Evolutionary conservation across 345 rosid species (phyloP), one percentile per base, ranked within the genome.

Genomic region (Fremontodendron californicum): DNA sequence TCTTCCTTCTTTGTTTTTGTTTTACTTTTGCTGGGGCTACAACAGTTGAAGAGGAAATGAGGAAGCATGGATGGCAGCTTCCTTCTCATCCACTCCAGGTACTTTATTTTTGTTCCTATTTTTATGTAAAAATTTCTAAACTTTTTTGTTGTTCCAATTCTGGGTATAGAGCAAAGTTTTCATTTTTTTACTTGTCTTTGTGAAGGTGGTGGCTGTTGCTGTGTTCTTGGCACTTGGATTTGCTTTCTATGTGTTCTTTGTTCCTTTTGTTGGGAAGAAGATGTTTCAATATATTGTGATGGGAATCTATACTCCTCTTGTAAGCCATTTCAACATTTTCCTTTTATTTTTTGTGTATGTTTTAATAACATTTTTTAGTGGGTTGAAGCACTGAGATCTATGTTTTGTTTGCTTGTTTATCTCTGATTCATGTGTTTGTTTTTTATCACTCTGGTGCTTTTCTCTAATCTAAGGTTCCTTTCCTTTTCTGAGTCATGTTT

Each of bases 71-170:
- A 85, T 96, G 99, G 98, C 95, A 96, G 75, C 95, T 96, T 77
- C 99, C 99, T 54, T 91, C 91, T 57, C 99, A 96, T 73, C 99
- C 99, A 27, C 98, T 96, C 55, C 99, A 96, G 97, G 99, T 90
- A 37, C 60, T 73, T 74, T 10, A 64, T 64, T 11, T 61, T 8
- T 74, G 2, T 9, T 80, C 25, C 11, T 64, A 9, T 1, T 25
- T 45, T 13, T 12, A 23, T 42, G 69, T 58, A 4, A 60, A 60
- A 54, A 23, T 3, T 5, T 40, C 27, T 37, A 18, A 74, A 63
- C 35, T 51, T 1, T 75, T 66, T 61, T 71, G 2, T 23, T 46
- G 31, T 19, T 73, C 23, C 16, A 66, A 74, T 74, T 78, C 78
- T 71, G 78, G 71, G 78, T 78, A 76, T 83, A 81, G 72, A 63